Conservation (phyloP, 768 basidiomycete species). For the Calocera viscosa region DNA sequence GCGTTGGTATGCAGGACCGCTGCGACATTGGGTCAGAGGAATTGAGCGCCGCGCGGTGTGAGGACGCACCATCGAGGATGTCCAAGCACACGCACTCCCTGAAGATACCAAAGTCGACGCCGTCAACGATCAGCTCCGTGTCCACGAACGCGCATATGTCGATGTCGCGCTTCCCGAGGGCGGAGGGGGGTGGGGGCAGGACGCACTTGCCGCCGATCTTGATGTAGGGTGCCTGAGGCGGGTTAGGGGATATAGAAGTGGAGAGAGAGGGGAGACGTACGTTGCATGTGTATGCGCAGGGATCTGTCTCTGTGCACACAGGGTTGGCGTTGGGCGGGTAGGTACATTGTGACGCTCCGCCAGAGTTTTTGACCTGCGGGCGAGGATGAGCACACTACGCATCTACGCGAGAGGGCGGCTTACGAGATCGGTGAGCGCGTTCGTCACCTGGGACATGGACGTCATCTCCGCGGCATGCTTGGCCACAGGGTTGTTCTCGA, state of each 20-base stretch:
- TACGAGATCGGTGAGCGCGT: no score
- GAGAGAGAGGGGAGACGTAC: background rate
- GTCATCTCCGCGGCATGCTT: no score
- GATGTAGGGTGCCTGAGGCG: background rate
- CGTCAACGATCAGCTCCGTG: background rate
- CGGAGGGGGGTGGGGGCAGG: background rate
- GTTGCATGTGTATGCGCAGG: background rate
- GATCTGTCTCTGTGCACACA: no score
- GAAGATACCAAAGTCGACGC: background rate
- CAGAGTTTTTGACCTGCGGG: no score
- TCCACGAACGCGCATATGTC: background rate
- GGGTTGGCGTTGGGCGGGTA: no score
- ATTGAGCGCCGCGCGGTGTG: background rate
- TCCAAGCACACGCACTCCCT: background rate
- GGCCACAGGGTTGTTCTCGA: no score
- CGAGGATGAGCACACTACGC: no score
- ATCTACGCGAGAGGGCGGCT: no score
- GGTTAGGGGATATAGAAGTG: background rate
- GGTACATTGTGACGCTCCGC: no score
- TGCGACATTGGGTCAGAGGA: background rate
- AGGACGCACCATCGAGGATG: no score
- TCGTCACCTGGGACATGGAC: no score
- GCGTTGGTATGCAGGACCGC: background rate
- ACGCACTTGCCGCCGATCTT: constrained; percentile 3
- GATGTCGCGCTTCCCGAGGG: background rate